phyloP scores from a whole-genome alignment of 768 basidiomycete species.

The Sistotremastrum suecicum region DNA sequence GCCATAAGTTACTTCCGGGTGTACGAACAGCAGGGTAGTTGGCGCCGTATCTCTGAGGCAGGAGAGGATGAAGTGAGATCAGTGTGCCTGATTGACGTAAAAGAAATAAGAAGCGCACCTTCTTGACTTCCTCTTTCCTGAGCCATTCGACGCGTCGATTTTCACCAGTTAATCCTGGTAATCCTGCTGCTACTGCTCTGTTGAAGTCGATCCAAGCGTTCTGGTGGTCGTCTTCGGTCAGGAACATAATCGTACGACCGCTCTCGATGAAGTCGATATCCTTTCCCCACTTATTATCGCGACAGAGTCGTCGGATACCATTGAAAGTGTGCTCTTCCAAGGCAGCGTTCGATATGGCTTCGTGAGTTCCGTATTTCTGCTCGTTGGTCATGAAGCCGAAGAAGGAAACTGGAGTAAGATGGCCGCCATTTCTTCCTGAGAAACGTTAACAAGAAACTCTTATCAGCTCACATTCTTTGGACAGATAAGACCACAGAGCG shows the following conservation, averaged over 20 bases:
- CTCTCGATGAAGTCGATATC: constrained; percentile 51
- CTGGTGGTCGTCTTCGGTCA: constrained; percentile 29
- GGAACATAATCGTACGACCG: constrained; percentile 35
- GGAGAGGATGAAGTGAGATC: neutral
- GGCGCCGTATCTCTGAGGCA: constrained; percentile 25
- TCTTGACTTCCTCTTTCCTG: constrained; percentile 27
- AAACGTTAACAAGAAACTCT: neutral
- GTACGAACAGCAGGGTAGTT: constrained; percentile 36
- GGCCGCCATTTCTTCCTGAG: constrained; percentile 70
- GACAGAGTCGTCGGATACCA: constrained; percentile 35
- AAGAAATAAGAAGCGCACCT: constrained; percentile 21
- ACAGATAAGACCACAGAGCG: too few species aligned
- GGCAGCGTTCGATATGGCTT: constrained; percentile 37
- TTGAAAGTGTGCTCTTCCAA: constrained; percentile 45
- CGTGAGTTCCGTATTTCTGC: constrained; percentile 30
- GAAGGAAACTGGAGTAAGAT: constrained; percentile 43
- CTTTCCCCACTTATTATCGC: constrained; percentile 25
- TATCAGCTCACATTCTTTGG: neutral
- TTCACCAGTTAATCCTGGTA: constrained; percentile 13
- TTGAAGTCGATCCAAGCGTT: constrained; percentile 30
- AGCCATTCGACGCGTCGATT: constrained; percentile 33
- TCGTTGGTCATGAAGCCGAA: constrained; percentile 27
- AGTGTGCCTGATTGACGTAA: neutral
- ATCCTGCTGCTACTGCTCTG: constrained; percentile 38
- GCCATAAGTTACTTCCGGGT: constrained; percentile 60